These are phyloP conservation scores for Tuber umbilicatum DNA, from an alignment of 495 filamentous ascomycete species.

Conservation along the genomic window DNA sequence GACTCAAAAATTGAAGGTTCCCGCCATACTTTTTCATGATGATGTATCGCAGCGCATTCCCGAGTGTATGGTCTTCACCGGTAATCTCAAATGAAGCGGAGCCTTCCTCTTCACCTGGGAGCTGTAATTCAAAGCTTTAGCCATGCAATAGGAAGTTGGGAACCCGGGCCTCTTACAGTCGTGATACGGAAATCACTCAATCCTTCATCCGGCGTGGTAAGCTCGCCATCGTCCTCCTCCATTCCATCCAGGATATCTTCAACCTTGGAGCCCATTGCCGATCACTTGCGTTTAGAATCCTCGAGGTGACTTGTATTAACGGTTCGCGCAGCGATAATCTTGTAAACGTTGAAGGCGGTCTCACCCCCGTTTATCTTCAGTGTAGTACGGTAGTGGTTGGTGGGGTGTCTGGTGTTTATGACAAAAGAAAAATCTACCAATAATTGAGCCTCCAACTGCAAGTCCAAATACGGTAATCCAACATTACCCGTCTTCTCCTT, in stretches of 20 bases:
- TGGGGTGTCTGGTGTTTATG: background rate
- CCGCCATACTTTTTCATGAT: constrained; percentile 92
- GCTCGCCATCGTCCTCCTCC: background rate
- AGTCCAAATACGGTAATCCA: background rate
- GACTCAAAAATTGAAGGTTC: constrained; percentile 6
- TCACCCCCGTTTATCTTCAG: too few species aligned
- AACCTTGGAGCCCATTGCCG: background rate
- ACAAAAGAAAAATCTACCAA: background rate
- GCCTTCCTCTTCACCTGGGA: constrained; percentile 47
- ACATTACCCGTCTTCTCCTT: background rate
- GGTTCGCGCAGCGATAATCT: background rate
- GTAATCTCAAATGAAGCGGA: constrained; percentile 77
- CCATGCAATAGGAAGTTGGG: background rate
- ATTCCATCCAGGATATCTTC: background rate
- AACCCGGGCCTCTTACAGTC: background rate
- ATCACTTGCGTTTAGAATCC: background rate
- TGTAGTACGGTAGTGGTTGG: background rate
- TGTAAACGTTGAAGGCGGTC: background rate
- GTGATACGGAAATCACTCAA: background rate
- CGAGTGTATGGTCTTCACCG: constrained; percentile 87
- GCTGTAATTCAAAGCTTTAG: constrained; percentile 37
- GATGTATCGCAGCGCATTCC: constrained; percentile 85
- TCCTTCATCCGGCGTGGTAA: background rate
- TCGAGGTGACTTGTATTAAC: background rate
- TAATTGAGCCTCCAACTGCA: background rate